Evolutionary conservation across 352 stramenopile genomes (phyloP).

Genomic region (Thalassiosira hispida): DNA sequence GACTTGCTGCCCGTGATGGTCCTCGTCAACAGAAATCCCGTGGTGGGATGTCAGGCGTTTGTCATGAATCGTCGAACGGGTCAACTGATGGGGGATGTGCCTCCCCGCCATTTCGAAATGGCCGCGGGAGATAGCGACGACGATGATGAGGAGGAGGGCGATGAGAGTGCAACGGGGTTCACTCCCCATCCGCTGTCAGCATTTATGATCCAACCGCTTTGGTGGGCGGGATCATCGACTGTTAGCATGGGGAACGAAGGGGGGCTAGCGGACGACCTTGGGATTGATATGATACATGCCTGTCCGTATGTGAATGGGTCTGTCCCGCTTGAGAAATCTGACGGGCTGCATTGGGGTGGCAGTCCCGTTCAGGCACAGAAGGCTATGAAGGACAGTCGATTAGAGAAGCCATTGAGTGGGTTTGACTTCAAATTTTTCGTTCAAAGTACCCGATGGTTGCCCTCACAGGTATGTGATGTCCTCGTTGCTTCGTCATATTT

Average conservation of each 20-base stretch:
- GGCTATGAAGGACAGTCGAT: constrained; percentile 61
- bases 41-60: constrained; percentile 54
- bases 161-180: background rate
- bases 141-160: background rate
- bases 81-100: constrained; percentile 78
- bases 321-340: constrained; percentile 59
- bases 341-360: constrained; percentile 77
- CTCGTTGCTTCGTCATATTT: background rate
- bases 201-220: constrained; percentile 83
- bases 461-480: constrained; percentile 27
- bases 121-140: constrained; percentile 9
- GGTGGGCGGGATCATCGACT: constrained; percentile 72
- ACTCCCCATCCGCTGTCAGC: constrained; percentile 60
- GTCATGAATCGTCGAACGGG: constrained; percentile 79
- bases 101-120: constrained; percentile 18
- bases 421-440: constrained; percentile 86
- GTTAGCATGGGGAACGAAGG: constrained; percentile 25
- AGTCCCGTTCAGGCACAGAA: constrained; percentile 73
- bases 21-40: constrained; percentile 52
- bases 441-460: constrained; percentile 74
- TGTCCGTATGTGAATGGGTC: constrained; percentile 69
- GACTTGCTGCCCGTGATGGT: constrained; percentile 79
- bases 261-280: constrained; percentile 22
- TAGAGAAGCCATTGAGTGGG: constrained; percentile 64
- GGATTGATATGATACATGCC: constrained; percentile 71